Base-by-base conservation (phyloP, 1,284 basidiomycete species). In the Anthracocystis panici-leucophaei region DNA sequence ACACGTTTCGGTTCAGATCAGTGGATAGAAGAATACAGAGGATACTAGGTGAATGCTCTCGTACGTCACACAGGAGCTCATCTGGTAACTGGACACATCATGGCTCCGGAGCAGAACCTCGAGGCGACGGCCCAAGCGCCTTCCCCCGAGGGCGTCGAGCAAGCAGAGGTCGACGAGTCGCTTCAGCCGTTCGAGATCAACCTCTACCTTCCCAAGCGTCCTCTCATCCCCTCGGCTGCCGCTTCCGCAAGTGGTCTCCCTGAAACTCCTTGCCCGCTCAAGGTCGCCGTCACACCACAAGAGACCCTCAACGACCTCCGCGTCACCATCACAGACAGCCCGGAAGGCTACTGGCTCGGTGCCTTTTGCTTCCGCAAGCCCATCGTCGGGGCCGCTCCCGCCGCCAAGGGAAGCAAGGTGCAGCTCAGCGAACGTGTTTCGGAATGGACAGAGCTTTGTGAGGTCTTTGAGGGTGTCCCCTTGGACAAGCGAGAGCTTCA, bases 291-390 rank as follows among this genome's bases (percentile, higher is more conserved):
- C 21, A 81, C 79, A 41, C 80, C 82, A 2, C 78, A 75, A 40
- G 83, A 85, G 62, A 82, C 82, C 23, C 80, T 85, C 67, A 85
- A 80, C 63, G 83, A 85, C 57, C 60, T 85, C 16, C 80, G 83
- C 25, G 51, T 79, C 31, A 84, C 83, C 52, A 73, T 85, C 66
- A 79, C 77, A 48, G 83, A 84, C 62, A 82, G 77, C 54, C 82
- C 82, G 11, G 82, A 84, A 53, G 82, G 82, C 14, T 84, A 85
- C 73, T 85, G 83, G 83, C 82, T 85, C 56, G 83, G 83, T 20
- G 77, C 83, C 1, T 85, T 82, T 60, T 79, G 79, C 60, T 85
- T 85, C 77, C 72, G 77, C 25, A 70, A 76, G 31, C 75, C 79
- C 5, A 16, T 56, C 21, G 44, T 64, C 12, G 55, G 63, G 7